phyloP scores from a whole-genome alignment of 805 yeast genomes.

The Danielozyma ontarioensis region DNA sequence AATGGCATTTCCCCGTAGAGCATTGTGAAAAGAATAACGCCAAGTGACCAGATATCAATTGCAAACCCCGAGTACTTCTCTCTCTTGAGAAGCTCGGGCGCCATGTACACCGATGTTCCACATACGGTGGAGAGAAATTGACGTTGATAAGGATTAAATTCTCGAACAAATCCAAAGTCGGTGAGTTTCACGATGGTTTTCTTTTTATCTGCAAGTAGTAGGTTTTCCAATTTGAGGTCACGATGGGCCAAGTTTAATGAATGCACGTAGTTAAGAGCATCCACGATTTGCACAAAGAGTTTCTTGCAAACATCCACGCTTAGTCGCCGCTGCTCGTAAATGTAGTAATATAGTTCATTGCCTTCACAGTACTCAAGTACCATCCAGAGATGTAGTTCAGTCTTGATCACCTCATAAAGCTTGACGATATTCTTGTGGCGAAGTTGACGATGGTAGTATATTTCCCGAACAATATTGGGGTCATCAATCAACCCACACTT shows the following conservation, averaged over 20 bases:
- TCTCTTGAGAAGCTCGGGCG: conserved; percentile 78
- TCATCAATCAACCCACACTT: conserved; percentile 75
- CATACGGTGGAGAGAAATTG: conserved; percentile 73
- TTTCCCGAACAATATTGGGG: conserved; percentile 85
- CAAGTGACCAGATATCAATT: conserved; percentile 89
- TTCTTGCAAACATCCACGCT: conserved; percentile 45
- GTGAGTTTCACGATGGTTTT: conserved; percentile 66
- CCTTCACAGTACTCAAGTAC: conserved; percentile 88
- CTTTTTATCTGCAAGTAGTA: conserved; percentile 49
- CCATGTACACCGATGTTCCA: conserved; percentile 95
- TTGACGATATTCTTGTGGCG: conserved; percentile 79
- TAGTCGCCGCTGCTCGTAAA: conserved; percentile 48
- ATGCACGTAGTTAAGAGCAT: conserved; percentile 72
- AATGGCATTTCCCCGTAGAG: conserved; percentile 87
- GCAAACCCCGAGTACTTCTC: conserved; percentile 74
- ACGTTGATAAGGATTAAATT: conserved; percentile 42
- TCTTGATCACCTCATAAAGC: conserved; percentile 78
- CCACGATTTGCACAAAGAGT: conserved; percentile 60
- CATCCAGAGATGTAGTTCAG: conserved; percentile 79
- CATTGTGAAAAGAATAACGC: conserved; percentile 82
- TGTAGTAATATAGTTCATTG: conserved; percentile 65
- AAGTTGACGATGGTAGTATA: conserved; percentile 81
- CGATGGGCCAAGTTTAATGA: conserved; percentile 75
- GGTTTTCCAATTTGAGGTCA: conserved; percentile 79
- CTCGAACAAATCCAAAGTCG: conserved; percentile 94